Evolutionary conservation across 179 eudicot genomes (phyloP), one percentile per base, ranked within the genome.

Genomic region (Nepenthes alata): DNA sequence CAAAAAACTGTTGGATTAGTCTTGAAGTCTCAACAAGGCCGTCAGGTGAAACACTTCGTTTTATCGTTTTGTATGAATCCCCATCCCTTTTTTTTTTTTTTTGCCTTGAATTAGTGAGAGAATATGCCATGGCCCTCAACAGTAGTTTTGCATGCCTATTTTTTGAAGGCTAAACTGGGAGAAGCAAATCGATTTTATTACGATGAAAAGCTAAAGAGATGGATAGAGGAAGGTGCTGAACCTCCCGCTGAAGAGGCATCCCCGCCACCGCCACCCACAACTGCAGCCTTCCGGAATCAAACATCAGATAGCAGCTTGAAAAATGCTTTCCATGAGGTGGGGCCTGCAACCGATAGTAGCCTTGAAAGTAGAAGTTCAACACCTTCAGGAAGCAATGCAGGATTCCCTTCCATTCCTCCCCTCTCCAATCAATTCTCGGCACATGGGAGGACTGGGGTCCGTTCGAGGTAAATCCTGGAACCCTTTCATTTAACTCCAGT

Each of bases 191-290:
- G 80, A 67, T 93, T 93, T 59, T 89, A 93, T 68, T 93, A 86
- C 61, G 95, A 93, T 57, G 93, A 89, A 62, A 86, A 89, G 61
- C 94, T 86, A 15, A 89, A 87, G 83, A 86, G 93, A 83, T 93
- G 98, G 98, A 94, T 93, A 55, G 98, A 93, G 80, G 93, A 90
- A 81, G 98, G 98, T 71, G 90, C 75, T 55, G 93, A 78, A 63
- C 81, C 76, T 44, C 88, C 95, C 13, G 77, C 90, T 39, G 87
- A 77, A 73, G 98, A 85, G 75, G 69, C 91, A 48, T 84, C 84
- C 59, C 80, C 69, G 52, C 84, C 97, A 55, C 98, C 97, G 6
- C 98, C 97, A 61, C 98, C 98, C 36, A 70, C 82, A 44, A 65
- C 82, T 62, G 63, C 83, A 44, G 62, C 69, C 14, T 88, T 91